Evolutionary conservation across 2,329 filamentous ascomycete genomes (phyloP).

Genomic region (Fusarium acutatum): DNA sequence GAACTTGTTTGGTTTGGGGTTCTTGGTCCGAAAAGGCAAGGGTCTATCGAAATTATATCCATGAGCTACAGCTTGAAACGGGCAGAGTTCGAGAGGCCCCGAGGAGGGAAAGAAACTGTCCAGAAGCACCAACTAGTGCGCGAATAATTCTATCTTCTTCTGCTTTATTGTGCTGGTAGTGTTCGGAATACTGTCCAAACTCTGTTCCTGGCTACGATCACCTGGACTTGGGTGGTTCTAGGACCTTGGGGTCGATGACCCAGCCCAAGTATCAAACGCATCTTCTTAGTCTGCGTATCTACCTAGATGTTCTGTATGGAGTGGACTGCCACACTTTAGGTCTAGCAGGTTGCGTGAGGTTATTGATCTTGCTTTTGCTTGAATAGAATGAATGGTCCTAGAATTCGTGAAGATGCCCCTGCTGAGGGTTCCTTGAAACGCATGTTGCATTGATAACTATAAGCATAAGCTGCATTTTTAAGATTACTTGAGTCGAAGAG

Average conservation of each 20-base stretch:
- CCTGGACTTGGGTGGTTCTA: neutral
- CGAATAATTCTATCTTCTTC: neutral
- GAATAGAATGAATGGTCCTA: neutral
- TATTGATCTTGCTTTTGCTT: neutral
- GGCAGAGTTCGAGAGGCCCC: neutral
- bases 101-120: neutral
- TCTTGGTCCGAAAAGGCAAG: neutral
- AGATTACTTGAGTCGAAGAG: neutral
- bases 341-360: neutral
- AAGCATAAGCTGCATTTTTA: neutral
- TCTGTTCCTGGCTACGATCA: neutral
- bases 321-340: neutral
- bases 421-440: neutral
- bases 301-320: neutral
- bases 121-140: neutral
- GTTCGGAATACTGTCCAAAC: neutral
- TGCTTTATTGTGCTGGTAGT: neutral
- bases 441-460: neutral
- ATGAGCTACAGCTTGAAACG: slow-evolving; percentile 18
- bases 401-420: neutral
- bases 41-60: neutral
- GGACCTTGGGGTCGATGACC: neutral
- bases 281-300: neutral
- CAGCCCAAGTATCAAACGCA: neutral
- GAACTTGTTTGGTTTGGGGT: neutral